Conservation (phyloP, 2,329 filamentous ascomycete genomes). For the Alternaria infectoria region DNA sequence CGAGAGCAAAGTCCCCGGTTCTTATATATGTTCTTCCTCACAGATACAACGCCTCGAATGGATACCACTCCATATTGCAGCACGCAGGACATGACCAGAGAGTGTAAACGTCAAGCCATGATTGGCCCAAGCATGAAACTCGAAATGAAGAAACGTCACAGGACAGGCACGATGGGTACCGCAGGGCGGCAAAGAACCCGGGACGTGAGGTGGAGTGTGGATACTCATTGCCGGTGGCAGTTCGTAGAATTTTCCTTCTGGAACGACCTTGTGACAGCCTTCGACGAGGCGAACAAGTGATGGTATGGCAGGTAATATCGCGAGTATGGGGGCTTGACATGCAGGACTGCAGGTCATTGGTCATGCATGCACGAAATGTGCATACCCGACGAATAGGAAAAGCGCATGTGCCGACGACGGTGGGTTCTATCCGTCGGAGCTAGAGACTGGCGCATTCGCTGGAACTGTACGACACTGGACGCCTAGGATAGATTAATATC, state of each 20-base stretch:
- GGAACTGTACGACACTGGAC: slow-evolving; percentile 15
- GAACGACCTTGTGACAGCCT: slow-evolving; percentile 24
- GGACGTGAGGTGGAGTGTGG: slow-evolving; percentile 23
- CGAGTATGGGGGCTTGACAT: slow-evolving; percentile 17
- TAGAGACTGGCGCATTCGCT: slow-evolving; percentile 16
- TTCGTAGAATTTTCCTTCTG: slow-evolving; percentile 22
- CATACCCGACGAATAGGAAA: slow-evolving; percentile 9
- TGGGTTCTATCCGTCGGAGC: slow-evolving; percentile 3
- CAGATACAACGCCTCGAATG: slow-evolving; percentile 1
- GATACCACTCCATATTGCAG: slow-evolving; percentile 30
- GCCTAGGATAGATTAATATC: slow-evolving; percentile 43
- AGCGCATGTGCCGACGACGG: not conserved
- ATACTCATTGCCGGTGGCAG: slow-evolving; percentile 27
- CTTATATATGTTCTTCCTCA: slow-evolving; percentile 31
- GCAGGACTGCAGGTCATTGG: slow-evolving; percentile 18
- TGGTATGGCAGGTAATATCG: slow-evolving; percentile 36
- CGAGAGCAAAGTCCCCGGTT: slow-evolving; percentile 2
- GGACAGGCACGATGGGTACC: slow-evolving; percentile 13
- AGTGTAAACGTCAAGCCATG: slow-evolving; percentile 18
- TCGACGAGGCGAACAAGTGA: slow-evolving; percentile 13
- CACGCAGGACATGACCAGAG: slow-evolving; percentile 21
- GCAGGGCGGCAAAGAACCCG: slow-evolving; percentile 28
- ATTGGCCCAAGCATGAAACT: slow-evolving; percentile 31
- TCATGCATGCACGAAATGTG: not conserved
- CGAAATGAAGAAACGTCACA: slow-evolving; percentile 36